Base-by-base conservation (phyloP, 495 filamentous ascomycete genomes). In the Poronia punctata region DNA sequence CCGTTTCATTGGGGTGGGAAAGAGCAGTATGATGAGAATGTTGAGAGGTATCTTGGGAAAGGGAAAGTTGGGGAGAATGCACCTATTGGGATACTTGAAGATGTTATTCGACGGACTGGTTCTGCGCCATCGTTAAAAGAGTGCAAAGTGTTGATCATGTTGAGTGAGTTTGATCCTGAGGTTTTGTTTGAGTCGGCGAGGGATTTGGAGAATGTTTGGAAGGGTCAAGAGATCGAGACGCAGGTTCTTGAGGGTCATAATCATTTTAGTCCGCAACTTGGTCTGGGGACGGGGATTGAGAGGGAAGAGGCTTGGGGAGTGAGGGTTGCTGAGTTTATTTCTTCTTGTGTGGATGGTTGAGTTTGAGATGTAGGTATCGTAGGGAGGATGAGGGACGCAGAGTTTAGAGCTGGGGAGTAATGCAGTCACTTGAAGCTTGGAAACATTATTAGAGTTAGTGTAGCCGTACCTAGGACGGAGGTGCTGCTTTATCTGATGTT, bases 251-350 rank as follows among this genome's bases (percentile, higher is more conserved):
- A 57, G 12, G 64, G 65, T 0, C 65, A 70, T 41, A 70, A 70
- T 40, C 66, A 70, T 44, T 62, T 70, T 14, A 66, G 60, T 40
- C 66, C 66, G 4, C 60, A 59, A 15, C 34, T 54, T 11, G 50
- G 46, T 2, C 36, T 69, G 2, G 40, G 57, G 26, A 66, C 59
- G 18, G 62, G 64, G 0, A 58, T 65, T 35, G 57, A 52, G 45
- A 48, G 49, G 17, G 66, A 62, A 17, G 66, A 69, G 48, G 53
- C 54, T 22, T 69, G 64, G 64, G 66, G 59, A 8, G 55, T 56
- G 35, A 49, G 58, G 25, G 49, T 66, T 7, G 61, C 50, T 5
- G 48, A 61, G 37, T 64, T 59, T 18, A 9, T 43, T 15, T 22
- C 5, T 8, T 35, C 24, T n/a, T 36, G 32, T 23, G 12, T 33